phyloP scores from a whole-genome alignment of 2,329 filamentous ascomycete genomes.

The Penicillium frequentans region DNA sequence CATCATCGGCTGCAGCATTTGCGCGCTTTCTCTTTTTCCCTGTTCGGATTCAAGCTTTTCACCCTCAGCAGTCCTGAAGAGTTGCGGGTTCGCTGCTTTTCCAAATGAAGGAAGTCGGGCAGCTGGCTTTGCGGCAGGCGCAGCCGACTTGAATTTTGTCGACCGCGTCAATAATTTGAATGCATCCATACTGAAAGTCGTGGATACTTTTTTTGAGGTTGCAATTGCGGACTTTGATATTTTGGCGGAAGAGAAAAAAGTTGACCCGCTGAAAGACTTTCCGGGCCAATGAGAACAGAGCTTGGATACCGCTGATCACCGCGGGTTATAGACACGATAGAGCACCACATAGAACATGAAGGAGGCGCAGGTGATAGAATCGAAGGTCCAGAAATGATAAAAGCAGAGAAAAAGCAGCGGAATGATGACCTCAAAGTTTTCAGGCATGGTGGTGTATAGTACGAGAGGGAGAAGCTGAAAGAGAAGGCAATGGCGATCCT shows the following conservation, averaged over 20 bases:
- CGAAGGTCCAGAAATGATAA: background rate
- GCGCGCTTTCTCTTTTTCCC: conserved; percentile 41
- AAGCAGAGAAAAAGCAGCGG: background rate
- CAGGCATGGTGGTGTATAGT: background rate
- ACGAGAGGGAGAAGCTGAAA: background rate
- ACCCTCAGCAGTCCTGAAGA: conserved; percentile 34
- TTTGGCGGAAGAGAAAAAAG: conserved; percentile 28
- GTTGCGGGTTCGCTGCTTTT: conserved; percentile 39
- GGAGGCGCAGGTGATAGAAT: background rate
- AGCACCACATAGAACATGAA: background rate
- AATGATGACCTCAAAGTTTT: background rate
- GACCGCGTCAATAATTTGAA: conserved; percentile 47
- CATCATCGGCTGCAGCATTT: conserved; percentile 18
- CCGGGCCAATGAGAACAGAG: conserved; percentile 32
- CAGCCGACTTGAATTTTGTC: conserved; percentile 37
- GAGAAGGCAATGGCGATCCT: background rate
- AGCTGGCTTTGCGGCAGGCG: conserved; percentile 26
- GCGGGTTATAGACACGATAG: background rate
- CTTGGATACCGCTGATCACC: background rate
- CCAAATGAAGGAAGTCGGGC: conserved; percentile 41
- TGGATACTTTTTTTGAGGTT: conserved; percentile 7
- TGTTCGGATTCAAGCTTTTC: conserved; percentile 31
- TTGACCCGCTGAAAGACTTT: conserved; percentile 23
- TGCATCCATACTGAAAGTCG: conserved; percentile 41
- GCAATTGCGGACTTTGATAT: conserved; percentile 16